Evolutionary conservation across 2,329 filamentous ascomycete species (phyloP).

Genomic region (Xylariaceae sp.): DNA sequence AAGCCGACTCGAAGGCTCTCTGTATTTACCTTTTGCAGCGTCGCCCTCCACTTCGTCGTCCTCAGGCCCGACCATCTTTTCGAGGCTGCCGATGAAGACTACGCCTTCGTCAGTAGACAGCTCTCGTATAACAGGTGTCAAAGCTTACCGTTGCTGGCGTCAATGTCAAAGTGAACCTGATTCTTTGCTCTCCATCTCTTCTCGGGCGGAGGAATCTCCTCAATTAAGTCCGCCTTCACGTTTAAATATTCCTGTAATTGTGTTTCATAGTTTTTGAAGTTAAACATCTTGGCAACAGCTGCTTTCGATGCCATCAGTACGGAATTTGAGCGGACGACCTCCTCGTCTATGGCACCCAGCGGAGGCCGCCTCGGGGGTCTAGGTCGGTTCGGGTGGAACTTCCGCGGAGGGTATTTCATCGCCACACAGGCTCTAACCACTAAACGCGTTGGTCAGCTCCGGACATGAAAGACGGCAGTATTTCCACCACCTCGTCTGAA

Average conservation of each 20-base stretch:
- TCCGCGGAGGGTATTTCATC: slow-evolving; percentile 22
- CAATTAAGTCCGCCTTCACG: not conserved
- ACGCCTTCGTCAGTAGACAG: not conserved
- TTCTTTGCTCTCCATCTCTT: slow-evolving; percentile 1
- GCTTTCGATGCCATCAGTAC: too few relatives aligned
- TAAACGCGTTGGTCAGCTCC: not conserved
- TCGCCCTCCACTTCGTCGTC: not conserved
- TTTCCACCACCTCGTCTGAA: not conserved
- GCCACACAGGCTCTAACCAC: slow-evolving; percentile 20
- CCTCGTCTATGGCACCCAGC: not conserved
- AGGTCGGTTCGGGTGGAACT: slow-evolving; percentile 19
- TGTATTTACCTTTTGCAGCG: not conserved
- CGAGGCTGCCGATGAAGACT: slow-evolving; percentile 1
- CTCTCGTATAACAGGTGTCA: not conserved
- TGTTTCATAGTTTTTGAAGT: not conserved
- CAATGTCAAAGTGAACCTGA: slow-evolving; percentile 1
- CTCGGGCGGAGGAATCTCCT: not conserved
- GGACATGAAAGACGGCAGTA: not conserved
- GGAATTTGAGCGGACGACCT: not conserved
- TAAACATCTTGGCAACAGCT: too few relatives aligned
- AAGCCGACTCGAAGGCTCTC: not conserved
- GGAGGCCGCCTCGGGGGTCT: not conserved
- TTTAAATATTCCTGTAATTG: not conserved
- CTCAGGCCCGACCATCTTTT: not conserved
- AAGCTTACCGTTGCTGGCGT: not conserved